Conservation (phyloP, 345 rosid genomes). For the Salix koriyanagi region DNA sequence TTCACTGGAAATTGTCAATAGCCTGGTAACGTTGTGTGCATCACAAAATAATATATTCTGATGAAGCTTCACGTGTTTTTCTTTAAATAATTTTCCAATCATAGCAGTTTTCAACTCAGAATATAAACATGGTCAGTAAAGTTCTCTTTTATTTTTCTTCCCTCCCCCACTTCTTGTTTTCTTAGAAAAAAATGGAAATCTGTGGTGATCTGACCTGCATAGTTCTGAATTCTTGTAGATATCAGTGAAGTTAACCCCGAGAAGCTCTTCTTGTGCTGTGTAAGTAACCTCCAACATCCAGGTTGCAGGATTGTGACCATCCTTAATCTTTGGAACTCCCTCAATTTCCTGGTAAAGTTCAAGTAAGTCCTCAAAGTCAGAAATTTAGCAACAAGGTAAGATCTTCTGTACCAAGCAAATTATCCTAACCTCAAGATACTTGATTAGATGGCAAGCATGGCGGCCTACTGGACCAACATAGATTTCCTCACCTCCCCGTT, state of each 20-base stretch:
- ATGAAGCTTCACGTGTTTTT: not conserved
- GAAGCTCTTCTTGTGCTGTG: conserved; percentile 41
- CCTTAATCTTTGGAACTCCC: conserved; percentile 49
- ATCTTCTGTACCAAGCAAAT: not conserved
- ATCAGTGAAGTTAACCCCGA: conserved; percentile 38
- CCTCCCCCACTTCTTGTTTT: not conserved
- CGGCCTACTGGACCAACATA: conserved; percentile 61
- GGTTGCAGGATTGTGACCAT: conserved; percentile 70
- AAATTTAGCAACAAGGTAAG: not conserved
- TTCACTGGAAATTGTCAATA: not conserved
- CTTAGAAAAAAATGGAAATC: not conserved
- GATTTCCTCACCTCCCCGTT: conserved; percentile 59
- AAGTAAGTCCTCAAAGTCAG: not conserved
- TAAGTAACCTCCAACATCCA: conserved; percentile 73
- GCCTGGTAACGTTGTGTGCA: not conserved
- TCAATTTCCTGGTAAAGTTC: conserved; percentile 34
- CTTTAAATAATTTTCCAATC: not conserved
- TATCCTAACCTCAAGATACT: conserved; percentile 54
- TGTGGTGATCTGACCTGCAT: conserved; percentile 31
- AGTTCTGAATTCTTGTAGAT: conserved; percentile 50
- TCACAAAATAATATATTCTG: not conserved
- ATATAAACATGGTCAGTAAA: not conserved
- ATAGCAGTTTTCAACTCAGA: not conserved
- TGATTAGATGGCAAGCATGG: conserved; percentile 45
- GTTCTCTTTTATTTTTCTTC: not conserved